Evolutionary conservation across 75 land plant genomes (phyloP), one percentile per base, ranked within the genome.

Genomic region (Ceratopteris richardii): DNA sequence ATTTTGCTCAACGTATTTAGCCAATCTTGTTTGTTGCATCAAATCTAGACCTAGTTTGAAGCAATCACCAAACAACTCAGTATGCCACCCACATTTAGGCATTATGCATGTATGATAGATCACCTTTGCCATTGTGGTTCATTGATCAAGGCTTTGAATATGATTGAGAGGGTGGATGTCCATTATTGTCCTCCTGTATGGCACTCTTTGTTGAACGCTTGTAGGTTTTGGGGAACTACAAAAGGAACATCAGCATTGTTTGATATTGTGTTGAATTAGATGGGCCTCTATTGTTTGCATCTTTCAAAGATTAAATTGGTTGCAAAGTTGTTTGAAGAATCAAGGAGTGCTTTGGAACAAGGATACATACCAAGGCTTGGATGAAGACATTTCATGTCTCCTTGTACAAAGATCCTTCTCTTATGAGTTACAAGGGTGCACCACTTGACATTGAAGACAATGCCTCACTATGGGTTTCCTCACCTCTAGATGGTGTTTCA

Each of bases 51-150:
- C 26, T 21, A 48, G 41, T 77, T 81, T 61, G 52, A 64, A 16
- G 65, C 66, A 52, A 82, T 82, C 74, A 56, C 27, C 48, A 58
- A 55, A 6, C 54, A 31, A n/a, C 31, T 75, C 54, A 48, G 59
- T 17, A 27, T 79, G n/a, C 56, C 27, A 14, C 86, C 86, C 12
- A 39, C 61, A 23, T 65, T 72, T 70, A 66, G 72, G 58, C 82
- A 83, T 39, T 79, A 78, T 67, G 78, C 79, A 0, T 83, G 86
- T 48, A 53, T 83, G 56, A 75, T 79, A 30, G 79, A 75, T 66
- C 68, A 75, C 21, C 61, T 82, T 50, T 39, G 78, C 17, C 75
- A 81, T 0, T 40, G 71, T 29, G 78, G 78, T 1, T 14, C 61
- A 18, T 24, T 82, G 21, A 56, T 68, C 13, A 55, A 47, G 46